Conservation (phyloP, 768 basidiomycete species). For the Xanthoconium purpureum region DNA sequence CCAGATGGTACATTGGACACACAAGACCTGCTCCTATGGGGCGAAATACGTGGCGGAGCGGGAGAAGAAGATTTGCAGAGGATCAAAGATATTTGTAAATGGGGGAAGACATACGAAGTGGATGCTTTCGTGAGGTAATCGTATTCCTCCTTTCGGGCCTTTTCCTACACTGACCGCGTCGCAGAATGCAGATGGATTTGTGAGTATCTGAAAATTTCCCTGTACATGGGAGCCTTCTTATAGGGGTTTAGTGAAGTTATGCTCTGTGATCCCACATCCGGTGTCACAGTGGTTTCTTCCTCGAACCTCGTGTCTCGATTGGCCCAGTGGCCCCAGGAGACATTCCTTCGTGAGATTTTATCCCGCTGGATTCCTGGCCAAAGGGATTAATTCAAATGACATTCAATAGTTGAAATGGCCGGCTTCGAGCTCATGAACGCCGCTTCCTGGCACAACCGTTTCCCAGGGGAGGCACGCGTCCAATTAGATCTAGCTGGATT, state of each 20-base stretch:
- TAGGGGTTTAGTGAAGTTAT: conserved; percentile 32
- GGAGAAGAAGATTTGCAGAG: conserved; percentile 21
- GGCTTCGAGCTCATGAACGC: conserved; percentile 14
- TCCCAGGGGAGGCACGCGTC: conserved; percentile 28
- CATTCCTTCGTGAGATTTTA: background rate
- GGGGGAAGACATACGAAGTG: conserved; percentile 39
- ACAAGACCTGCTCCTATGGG: conserved; percentile 37
- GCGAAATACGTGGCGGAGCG: conserved; percentile 18
- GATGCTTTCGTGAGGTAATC: conserved; percentile 47
- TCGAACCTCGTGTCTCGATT: conserved; percentile 6
- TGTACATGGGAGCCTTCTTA: conserved; percentile 9
- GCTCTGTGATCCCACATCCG: conserved; percentile 32
- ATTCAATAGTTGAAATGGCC: background rate
- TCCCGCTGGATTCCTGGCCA: background rate
- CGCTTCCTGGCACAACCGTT: conserved; percentile 24
- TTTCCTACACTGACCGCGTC: background rate
- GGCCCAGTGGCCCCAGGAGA: background rate
- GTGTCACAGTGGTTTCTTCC: conserved; percentile 25
- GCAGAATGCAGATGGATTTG: conserved; percentile 33
- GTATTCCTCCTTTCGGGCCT: background rate
- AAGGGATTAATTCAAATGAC: background rate
- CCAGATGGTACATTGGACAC: conserved; percentile 28
- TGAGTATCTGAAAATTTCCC: conserved; percentile 7
- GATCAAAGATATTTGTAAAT: conserved; percentile 32
- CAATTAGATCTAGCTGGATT: conserved; percentile 16